Base-by-base conservation (phyloP, 495 filamentous ascomycete genomes). In the Penicillium antarcticum region DNA sequence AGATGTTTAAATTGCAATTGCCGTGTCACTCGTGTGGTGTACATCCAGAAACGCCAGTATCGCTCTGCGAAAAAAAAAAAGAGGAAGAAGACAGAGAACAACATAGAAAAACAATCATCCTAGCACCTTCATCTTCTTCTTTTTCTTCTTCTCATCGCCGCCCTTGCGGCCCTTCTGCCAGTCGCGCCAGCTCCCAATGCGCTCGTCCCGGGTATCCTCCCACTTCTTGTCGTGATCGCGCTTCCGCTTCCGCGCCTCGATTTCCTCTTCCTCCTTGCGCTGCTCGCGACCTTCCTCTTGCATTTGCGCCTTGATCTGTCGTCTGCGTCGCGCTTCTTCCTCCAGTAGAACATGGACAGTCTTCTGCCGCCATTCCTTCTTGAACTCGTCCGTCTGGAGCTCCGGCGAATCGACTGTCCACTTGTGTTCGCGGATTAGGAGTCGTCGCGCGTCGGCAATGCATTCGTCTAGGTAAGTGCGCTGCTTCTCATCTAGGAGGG, bases 221-320 rank as follows among this genome's bases (percentile, higher is more conserved):
- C 95, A 99, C 34, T 87, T 87, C 69, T 88, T 80, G 62, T 97
- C 91, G 67, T 91, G 84, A 65, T 97, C 91, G 44, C 95, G 78
- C 80, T 96, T 97, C 52, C 91, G 77, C 77, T 97, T 97, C 57
- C 94, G 80, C 62, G 78, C 82, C 63, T 91, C 89, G 13, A 87
- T 41, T 73, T 97, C 95, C 69, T 92, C 89, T 11, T 97, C 94
- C 60, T 81, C 84, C 66, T 87, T 88, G 63, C 85, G 81, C 78
- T 95, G 84, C 78, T 95, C 87, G 47, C 95, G 78, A 32, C 94
- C 94, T 67, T 99, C 94, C 73, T 99, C 94, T 66, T 94, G 89
- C 86, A 97, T 83, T 74, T 91, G 88, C 53, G 88, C 95, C 77
- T 96, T 95, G 62, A 89, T 51, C 79, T 96, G 91, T 60, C 89